These are phyloP conservation scores for Hypoxylon rubiginosum DNA, from an alignment of 2,329 filamentous ascomycete species.

Conservation along the genomic window DNA sequence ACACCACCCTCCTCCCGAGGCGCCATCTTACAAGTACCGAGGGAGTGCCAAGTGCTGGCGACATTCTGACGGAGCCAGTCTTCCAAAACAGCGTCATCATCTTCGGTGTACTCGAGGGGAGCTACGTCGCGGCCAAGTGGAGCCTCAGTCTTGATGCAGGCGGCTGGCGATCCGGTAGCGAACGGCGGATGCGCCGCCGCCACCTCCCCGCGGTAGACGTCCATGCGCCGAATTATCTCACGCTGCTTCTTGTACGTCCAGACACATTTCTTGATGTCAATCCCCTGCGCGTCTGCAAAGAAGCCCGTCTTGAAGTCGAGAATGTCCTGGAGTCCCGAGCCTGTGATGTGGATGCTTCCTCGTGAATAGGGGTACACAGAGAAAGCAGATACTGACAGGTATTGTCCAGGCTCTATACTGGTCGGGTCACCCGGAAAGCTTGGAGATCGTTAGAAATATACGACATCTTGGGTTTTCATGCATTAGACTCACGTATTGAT, in stretches of 20 bases:
- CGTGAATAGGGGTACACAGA: conserved; percentile 69
- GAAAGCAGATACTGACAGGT: not conserved
- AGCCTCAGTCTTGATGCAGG: conserved; percentile 41
- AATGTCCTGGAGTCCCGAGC: conserved; percentile 54
- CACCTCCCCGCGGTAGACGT: conserved; percentile 62
- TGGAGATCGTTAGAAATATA: not conserved
- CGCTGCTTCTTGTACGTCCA: conserved; percentile 75
- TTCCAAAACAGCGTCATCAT: conserved; percentile 64
- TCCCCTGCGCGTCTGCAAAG: conserved; percentile 62
- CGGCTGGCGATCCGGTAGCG: conserved; percentile 55
- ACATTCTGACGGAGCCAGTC: conserved; percentile 56
- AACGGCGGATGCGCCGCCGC: conserved; percentile 61
- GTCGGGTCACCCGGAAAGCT: not conserved
- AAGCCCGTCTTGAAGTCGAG: conserved; percentile 70
- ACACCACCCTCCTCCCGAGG: conserved; percentile 58
- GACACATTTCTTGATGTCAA: conserved; percentile 68
- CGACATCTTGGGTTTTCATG: too few species aligned
- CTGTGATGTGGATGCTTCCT: conserved; percentile 71
- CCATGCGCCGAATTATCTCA: conserved; percentile 68
- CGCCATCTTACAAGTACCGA: conserved; percentile 62
- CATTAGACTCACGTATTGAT: too few species aligned
- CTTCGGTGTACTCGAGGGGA: conserved; percentile 59
- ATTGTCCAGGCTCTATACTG: too few species aligned
- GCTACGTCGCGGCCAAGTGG: conserved; percentile 38
- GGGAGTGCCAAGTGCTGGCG: conserved; percentile 58